phyloP scores from a whole-genome alignment of 2,329 filamentous ascomycete species.

The Cordyceps cateniannulata region DNA sequence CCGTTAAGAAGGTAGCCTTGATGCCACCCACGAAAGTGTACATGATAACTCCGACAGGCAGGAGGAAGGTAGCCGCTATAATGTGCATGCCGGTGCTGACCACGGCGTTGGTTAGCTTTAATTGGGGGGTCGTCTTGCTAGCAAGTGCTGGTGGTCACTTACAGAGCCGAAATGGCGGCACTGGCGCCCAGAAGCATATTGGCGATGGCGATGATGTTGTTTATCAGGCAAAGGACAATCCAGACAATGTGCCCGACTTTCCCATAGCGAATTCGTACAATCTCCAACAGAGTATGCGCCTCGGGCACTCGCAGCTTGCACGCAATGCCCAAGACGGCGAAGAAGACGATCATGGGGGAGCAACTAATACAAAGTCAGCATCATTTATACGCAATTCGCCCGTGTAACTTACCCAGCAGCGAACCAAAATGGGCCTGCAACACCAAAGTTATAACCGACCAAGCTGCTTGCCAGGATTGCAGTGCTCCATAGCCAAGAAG shows the following conservation, averaged over 20 bases:
- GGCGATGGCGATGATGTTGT: slow-evolving; percentile 46
- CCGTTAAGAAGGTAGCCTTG: slow-evolving; percentile 38
- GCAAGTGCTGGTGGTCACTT: slow-evolving; percentile 13
- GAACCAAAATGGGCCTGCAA: slow-evolving; percentile 52
- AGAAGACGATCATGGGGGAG: slow-evolving; percentile 50
- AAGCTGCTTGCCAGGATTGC: slow-evolving; percentile 43
- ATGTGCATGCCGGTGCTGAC: slow-evolving; percentile 41
- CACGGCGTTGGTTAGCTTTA: no score
- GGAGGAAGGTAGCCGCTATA: slow-evolving; percentile 41
- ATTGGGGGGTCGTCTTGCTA: not conserved
- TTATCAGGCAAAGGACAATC: slow-evolving; percentile 45
- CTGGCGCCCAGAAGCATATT: slow-evolving; percentile 43
- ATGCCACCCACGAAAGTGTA: slow-evolving; percentile 35
- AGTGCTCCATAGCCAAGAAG: slow-evolving; percentile 49
- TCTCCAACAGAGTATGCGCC: slow-evolving; percentile 47
- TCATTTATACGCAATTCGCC: no score
- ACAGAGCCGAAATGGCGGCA: slow-evolving; percentile 29
- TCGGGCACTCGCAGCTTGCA: slow-evolving; percentile 47
- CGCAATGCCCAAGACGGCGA: slow-evolving; percentile 43
- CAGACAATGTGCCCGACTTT: slow-evolving; percentile 42
- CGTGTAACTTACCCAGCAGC: slow-evolving; percentile 36
- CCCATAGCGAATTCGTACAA: slow-evolving; percentile 46
- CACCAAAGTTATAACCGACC: slow-evolving; percentile 47
- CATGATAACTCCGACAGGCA: slow-evolving; percentile 31
- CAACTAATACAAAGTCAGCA: slow-evolving; percentile 24